phyloP scores from a whole-genome alignment of 441 rosid species.

The Geranium incanum region DNA sequence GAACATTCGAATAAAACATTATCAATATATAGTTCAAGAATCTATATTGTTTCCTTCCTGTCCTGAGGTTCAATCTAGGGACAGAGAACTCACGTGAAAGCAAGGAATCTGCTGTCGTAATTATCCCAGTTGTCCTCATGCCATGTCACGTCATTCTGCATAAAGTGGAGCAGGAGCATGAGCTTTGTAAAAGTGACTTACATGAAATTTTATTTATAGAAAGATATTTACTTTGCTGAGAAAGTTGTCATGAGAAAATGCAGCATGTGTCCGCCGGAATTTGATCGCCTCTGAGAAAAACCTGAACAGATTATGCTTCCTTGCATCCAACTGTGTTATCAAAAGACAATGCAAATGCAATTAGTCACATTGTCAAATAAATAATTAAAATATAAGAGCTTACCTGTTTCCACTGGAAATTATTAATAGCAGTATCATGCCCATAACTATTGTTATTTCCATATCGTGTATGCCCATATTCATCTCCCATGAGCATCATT shows the following conservation, averaged over 20 bases:
- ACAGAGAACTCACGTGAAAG: constrained; percentile 57
- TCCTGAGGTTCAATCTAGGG: neutral
- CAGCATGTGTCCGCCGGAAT: constrained; percentile 43
- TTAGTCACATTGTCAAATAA: constrained; percentile 7
- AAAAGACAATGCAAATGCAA: constrained; percentile 16
- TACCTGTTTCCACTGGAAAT: constrained; percentile 81
- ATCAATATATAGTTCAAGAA: neutral
- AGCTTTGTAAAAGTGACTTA: constrained; percentile 14
- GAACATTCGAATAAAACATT: neutral
- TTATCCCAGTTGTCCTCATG: constrained; percentile 89
- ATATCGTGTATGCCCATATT: constrained; percentile 76
- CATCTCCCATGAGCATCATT: constrained; percentile 98
- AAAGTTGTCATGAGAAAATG: constrained; percentile 55
- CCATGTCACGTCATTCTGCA: constrained; percentile 78
- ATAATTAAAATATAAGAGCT: constrained; percentile 16
- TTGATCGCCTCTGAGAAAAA: constrained; percentile 77
- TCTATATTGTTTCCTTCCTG: neutral
- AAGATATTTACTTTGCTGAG: constrained; percentile 43
- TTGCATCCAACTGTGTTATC: constrained; percentile 45
- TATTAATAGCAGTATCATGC: constrained; percentile 72
- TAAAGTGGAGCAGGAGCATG: constrained; percentile 13
- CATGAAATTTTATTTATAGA: neutral
- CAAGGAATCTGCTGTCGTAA: constrained; percentile 82
- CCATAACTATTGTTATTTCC: constrained; percentile 98
- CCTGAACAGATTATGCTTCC: constrained; percentile 54